These are phyloP conservation scores for Cladochytrium replicatum DNA, from an alignment of 192 early-diverging fungal species.

Conservation along the genomic window DNA sequence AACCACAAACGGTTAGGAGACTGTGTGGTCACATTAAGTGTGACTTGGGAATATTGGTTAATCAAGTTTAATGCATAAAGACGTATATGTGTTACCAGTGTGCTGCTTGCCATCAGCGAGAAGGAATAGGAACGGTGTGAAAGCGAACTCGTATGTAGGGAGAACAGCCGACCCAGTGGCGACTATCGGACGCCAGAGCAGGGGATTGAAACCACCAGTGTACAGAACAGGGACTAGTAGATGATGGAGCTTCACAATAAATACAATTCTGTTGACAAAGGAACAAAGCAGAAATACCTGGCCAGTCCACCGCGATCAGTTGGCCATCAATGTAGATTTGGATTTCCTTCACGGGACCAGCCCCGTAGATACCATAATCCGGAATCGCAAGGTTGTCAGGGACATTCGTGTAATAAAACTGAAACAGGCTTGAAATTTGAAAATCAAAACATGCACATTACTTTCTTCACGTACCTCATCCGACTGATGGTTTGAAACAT, in stretches of 20 bases:
- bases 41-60: too few species aligned
- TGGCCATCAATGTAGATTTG: conserved; percentile 11
- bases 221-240: conserved; percentile 19
- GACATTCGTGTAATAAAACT: conserved; percentile 25
- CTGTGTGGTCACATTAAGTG: too few species aligned
- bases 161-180: conserved; percentile 10
- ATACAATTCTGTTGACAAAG: too few species aligned
- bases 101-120: conserved; percentile 6
- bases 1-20: too few species aligned
- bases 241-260: too few species aligned
- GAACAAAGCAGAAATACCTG: too few species aligned
- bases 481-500: conserved; percentile 14
- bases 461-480: too few species aligned
- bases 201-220: conserved; percentile 23
- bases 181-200: conserved; percentile 17
- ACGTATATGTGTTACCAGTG: too few species aligned
- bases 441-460: too few species aligned
- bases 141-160: conserved; percentile 13
- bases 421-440: too few species aligned
- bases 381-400: conserved; percentile 19
- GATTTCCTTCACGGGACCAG: conserved; percentile 21
- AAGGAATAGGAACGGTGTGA: conserved; percentile 15
- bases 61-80: too few species aligned
- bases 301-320: conserved; percentile 15
- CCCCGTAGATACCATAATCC: conserved; percentile 11